These are phyloP conservation scores for Cornus kousa DNA, from an alignment of 148 eudicot genomes.

Conservation along the genomic window DNA sequence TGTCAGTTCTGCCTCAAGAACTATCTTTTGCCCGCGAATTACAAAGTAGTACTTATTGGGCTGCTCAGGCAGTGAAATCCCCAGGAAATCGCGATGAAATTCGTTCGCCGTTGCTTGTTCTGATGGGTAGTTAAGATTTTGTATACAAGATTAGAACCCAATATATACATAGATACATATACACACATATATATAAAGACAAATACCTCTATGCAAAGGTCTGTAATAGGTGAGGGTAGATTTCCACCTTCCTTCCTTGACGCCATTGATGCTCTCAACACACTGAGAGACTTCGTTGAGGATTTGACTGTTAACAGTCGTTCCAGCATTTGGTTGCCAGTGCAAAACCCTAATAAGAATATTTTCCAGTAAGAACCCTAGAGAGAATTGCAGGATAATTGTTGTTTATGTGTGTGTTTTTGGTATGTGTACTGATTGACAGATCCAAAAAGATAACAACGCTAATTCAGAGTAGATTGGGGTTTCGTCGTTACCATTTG, in stretches of 20 bases:
- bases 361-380: not conserved
- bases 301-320: slow-evolving; percentile 68
- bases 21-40: slow-evolving; percentile 66
- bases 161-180: not conserved
- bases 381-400: not conserved
- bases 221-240: slow-evolving; percentile 72
- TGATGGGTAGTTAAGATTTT: slow-evolving; percentile 13
- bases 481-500: slow-evolving; percentile 18
- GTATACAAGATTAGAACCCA: not conserved
- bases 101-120: slow-evolving; percentile 61
- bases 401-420: too few species aligned
- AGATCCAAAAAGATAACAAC: not conserved
- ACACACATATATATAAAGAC: not conserved
- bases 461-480: not conserved
- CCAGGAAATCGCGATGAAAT: slow-evolving; percentile 78
- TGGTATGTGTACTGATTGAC: not conserved
- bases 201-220: slow-evolving; percentile 72
- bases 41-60: slow-evolving; percentile 82
- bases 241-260: slow-evolving; percentile 88
- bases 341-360: slow-evolving; percentile 64
- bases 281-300: slow-evolving; percentile 76
- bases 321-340: slow-evolving; percentile 85
- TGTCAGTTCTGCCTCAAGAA: slow-evolving; percentile 74
- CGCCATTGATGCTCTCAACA: slow-evolving; percentile 77
- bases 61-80: slow-evolving; percentile 69